Conservation (phyloP, 805 yeast genomes). For the Naumovozyma baii region DNA sequence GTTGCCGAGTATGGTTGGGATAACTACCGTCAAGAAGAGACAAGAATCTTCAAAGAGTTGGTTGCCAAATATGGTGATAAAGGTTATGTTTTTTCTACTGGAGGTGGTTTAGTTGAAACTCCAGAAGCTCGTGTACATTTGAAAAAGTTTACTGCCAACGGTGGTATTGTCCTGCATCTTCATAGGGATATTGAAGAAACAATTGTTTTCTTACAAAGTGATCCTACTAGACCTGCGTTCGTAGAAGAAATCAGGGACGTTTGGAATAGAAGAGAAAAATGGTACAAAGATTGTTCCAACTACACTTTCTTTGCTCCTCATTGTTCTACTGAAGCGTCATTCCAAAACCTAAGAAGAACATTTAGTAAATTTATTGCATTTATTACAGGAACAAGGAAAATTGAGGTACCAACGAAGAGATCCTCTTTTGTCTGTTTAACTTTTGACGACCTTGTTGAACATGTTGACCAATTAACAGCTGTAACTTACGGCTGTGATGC, state of each 20-base stretch:
- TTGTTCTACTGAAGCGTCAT: constrained; percentile 47
- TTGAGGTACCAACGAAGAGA: constrained; percentile 30
- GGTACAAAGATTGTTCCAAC: constrained; percentile 76
- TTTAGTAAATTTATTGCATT: constrained; percentile 49
- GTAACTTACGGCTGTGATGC: constrained; percentile 67
- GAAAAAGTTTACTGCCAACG: constrained; percentile 41
- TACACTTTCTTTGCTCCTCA: constrained; percentile 68
- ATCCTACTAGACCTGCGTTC: constrained; percentile 82
- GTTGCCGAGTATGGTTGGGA: constrained; percentile 75
- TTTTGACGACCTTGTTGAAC: constrained; percentile 45
- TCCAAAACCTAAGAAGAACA: constrained; percentile 45
- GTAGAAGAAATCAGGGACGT: constrained; percentile 70
- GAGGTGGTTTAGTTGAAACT: constrained; percentile 91
- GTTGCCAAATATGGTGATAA: constrained; percentile 30
- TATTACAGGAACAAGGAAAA: constrained; percentile 46
- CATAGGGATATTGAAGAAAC: constrained; percentile 83
- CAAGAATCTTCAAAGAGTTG: constrained; percentile 43
- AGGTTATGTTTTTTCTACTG: constrained; percentile 76
- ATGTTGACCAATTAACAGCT: constrained; percentile 38
- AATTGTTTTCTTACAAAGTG: constrained; percentile 60
- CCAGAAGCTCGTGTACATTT: constrained; percentile 55
- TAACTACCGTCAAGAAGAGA: constrained; percentile 65
- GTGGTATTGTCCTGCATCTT: constrained; percentile 80
- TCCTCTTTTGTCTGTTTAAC: constrained; percentile 70
- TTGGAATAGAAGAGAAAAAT: constrained; percentile 70